These are phyloP conservation scores for Ophiocordyceps camponoti-rufipedis DNA, from an alignment of 2,329 filamentous ascomycete genomes.

Conservation along the genomic window DNA sequence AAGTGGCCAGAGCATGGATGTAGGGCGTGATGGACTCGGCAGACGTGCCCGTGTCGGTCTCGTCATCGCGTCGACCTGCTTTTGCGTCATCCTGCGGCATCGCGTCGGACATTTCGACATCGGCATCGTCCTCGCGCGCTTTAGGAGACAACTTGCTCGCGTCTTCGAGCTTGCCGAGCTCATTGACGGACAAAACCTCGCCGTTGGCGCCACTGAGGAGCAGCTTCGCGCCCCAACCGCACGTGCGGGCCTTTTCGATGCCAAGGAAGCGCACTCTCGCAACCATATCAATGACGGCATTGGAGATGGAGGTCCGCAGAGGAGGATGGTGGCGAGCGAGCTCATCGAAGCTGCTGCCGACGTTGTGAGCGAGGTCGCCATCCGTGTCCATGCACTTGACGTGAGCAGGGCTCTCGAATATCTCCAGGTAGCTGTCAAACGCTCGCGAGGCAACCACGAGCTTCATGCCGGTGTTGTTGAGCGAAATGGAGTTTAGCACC, in stretches of 20 bases:
- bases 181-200: slow-evolving; percentile 31
- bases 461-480: slow-evolving; percentile 75
- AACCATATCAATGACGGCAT: slow-evolving; percentile 79
- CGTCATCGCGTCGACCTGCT: slow-evolving; percentile 4
- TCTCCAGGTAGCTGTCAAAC: slow-evolving; percentile 75
- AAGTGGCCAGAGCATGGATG: slow-evolving; percentile 57
- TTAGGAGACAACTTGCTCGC: slow-evolving; percentile 12
- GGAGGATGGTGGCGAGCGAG: slow-evolving; percentile 82
- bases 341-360: slow-evolving; percentile 84
- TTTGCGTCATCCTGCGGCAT: slow-evolving; percentile 7
- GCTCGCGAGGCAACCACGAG: slow-evolving; percentile 72
- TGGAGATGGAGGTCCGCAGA: slow-evolving; percentile 62
- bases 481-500: slow-evolving; percentile 81
- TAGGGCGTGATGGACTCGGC: slow-evolving; percentile 40
- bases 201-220: slow-evolving; percentile 42
- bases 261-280: slow-evolving; percentile 62
- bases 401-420: slow-evolving; percentile 88
- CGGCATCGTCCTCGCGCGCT: slow-evolving; percentile 25
- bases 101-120: slow-evolving; percentile 50
- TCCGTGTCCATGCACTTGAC: slow-evolving; percentile 70
- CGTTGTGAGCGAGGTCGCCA: slow-evolving; percentile 44
- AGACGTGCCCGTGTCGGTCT: slow-evolving; percentile 7
- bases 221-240: slow-evolving; percentile 64
- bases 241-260: slow-evolving; percentile 45
- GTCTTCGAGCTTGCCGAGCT: slow-evolving; percentile 22